Evolutionary conservation across 2,329 filamentous ascomycete genomes (phyloP), one percentile per base, ranked within the genome.

Genomic region (Paracamarosporium sp.): DNA sequence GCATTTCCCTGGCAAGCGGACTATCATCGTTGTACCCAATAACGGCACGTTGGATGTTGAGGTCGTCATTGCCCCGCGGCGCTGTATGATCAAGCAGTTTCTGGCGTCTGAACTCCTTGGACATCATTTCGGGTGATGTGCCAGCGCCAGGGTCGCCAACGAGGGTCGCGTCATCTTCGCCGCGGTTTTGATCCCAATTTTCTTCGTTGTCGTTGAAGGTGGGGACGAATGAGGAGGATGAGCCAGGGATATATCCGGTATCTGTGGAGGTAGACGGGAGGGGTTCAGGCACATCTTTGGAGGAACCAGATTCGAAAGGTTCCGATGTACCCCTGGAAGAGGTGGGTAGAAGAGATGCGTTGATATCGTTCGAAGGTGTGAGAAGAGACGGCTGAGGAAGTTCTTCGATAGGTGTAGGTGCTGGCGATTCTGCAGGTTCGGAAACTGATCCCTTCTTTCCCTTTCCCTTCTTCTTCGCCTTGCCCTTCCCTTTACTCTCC

Each of bases 131-230:
- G 7, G 60, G 57, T 0, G 64, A 62, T 6, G 44, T 53, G 8
- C 53, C 57, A 33, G 55, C 31, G 22, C 50, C 51, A 2, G 67
- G 60, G 12, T 74, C 71, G 30, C 67, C 72, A 15, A 75, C 66
- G 38, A 75, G 68, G 2, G 71, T 74, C 50, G 67, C 69, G 40
- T 72, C 71, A 48, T 74, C 71, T 31, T 66, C 69, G 1, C 64
- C 55, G 5, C 59, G 65, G 31, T 68, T 65, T 48, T 68, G 67
- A 3, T 46, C 57, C 72, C 72, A 75, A 4, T 71, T 68, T 11
- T 71, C 65, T 55, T 75, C 72, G 25, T 74, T 68, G 5, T 72
- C 68, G 12, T 69, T 58, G 33, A 73, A 74, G 1, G 64, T 69
- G 0, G 69, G 71, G 9, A 68, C 48, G 50, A 64, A 64, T 15